A percentile compares a stretch with the other conserved stretches of the same genome.
Conservation (phyloP, 352 stramenopile genomes). For the Globisporangium paroecandrum region DNA sequence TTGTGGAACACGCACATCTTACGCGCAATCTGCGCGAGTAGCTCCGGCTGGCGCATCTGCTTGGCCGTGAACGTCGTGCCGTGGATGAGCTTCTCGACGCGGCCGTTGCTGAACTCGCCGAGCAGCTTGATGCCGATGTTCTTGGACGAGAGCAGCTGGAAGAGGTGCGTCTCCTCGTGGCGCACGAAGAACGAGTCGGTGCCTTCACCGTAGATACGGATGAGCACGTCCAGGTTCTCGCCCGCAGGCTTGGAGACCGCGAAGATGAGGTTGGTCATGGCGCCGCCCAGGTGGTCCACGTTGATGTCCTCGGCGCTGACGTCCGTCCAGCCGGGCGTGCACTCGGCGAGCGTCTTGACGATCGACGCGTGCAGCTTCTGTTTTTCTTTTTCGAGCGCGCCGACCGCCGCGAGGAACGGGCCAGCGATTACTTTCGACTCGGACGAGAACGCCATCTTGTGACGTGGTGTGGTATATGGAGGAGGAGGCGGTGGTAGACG, state of each 20-base stretch:
- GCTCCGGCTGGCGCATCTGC: conserved; percentile 58
- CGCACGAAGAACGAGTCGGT: conserved; percentile 82
- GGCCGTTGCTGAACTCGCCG: conserved; percentile 75
- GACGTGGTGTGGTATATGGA: too few species aligned
- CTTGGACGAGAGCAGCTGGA: conserved; percentile 63
- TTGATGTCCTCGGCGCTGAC: conserved; percentile 54
- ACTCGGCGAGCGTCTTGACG: conserved; percentile 49
- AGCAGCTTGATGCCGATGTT: conserved; percentile 73
- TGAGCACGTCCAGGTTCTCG: conserved; percentile 60
- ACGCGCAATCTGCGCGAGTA: conserved; percentile 50
- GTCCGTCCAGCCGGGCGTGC: conserved; percentile 54
- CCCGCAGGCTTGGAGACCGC: conserved; percentile 63
- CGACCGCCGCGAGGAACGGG: conserved; percentile 53
- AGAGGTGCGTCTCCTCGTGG: conserved; percentile 71
- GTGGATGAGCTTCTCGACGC: conserved; percentile 73
- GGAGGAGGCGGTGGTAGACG: background rate
- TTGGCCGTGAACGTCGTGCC: conserved; percentile 61
- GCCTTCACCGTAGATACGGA: conserved; percentile 80
- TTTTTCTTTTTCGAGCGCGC: conserved; percentile 61
- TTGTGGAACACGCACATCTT: conserved; percentile 74
- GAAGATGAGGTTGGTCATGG: conserved; percentile 88
- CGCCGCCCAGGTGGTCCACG: conserved; percentile 65
- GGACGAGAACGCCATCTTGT: conserved; percentile 26
- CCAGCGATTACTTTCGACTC: conserved; percentile 44
- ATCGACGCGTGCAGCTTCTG: conserved; percentile 67